A percentile compares a stretch with the other conserved stretches of the same genome.
Evolutionary conservation across 2,329 filamentous ascomycete genomes (phyloP).

Genomic region (Aspergillus ruber): DNA sequence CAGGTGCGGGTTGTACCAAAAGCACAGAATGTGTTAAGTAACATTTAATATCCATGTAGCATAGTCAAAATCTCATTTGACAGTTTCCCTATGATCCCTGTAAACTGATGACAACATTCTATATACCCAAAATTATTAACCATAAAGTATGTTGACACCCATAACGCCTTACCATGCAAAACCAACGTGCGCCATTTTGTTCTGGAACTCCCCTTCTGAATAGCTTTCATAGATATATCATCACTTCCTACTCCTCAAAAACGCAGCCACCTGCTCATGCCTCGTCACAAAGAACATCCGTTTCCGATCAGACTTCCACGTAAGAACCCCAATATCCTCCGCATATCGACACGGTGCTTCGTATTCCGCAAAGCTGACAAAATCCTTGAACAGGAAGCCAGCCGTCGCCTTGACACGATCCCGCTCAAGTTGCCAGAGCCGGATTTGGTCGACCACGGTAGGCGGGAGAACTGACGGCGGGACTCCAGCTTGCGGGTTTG

Average conservation of each 20-base stretch:
- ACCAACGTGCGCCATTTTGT: constrained; percentile 1
- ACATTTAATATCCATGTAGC: no score
- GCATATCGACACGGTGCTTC: constrained; percentile 56
- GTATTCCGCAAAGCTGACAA: constrained; percentile 63
- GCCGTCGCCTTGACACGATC: constrained; percentile 81
- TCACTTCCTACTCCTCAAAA: constrained; percentile 58
- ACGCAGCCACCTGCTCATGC: constrained; percentile 80
- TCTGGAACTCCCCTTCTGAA: not conserved
- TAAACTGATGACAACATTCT: not conserved
- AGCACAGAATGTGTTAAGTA: no score
- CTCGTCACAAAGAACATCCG: constrained; percentile 88
- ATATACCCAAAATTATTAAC: not conserved
- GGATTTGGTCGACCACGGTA: constrained; percentile 94
- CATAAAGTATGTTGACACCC: not conserved
- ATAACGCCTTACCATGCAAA: constrained; percentile 3
- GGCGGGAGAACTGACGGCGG: constrained; percentile 70
- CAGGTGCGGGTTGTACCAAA: no score
- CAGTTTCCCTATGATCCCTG: not conserved
- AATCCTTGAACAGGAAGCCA: constrained; percentile 87
- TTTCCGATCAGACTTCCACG: constrained; percentile 75
- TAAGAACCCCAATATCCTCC: constrained; percentile 80
- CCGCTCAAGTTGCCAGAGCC: constrained; percentile 94
- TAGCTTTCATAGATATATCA: not conserved
- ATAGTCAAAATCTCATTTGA: no score
- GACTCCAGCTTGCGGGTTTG: constrained; percentile 33